Base-by-base conservation (phyloP, 1,284 basidiomycete genomes). In the Leccinum angustisporum region DNA sequence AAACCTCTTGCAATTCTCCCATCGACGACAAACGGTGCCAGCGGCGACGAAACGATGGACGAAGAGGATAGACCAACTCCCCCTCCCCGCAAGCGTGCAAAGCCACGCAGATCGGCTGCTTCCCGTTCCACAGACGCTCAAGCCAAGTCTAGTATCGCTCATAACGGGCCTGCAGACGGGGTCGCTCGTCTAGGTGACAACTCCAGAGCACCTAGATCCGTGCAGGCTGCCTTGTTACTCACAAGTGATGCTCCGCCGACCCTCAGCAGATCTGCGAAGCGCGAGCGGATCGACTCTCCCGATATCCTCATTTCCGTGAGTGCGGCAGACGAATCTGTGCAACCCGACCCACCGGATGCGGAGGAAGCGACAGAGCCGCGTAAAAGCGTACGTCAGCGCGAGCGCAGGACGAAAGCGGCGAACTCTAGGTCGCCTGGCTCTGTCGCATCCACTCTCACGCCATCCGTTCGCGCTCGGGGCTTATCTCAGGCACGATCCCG, bases 21-120 rank as follows among this genome's bases (percentile, higher is more conserved):
- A 38, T 36, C 59, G 8, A 54, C 64, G 5, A n/a, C 59, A 14
- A 61, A 65, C 6, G 66, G 64, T 7, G 59, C 54, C 31, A 69
- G 68, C 27, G 70, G 65, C 2, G 73, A 76, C 34, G 73, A 76
- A 13, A 66, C 71, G 3, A 62, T 56, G 3, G 73, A 76, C 52
- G 72, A 73, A 33, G 73, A 74, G 5, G 74, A 76, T n/a, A 62
- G 59, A 43, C 21, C 60, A 1, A 60, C 69, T 4, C 74, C 71
- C 38, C 74, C 73, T 21, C 70, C 74, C 5, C 73, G 70, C 61
- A 73, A 73, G 61, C 73, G 74, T 54, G 61, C 68, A 52, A 68
- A 40, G 59, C 67, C 74, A 1, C 73, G 72, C 60, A 74, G 61
- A 59, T 70, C 65, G 1, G 54, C 60, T 18, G 34, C 65, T 8